These are phyloP conservation scores for Tolypocladium nubicola DNA, from an alignment of 2,329 filamentous ascomycete genomes.

Conservation along the genomic window DNA sequence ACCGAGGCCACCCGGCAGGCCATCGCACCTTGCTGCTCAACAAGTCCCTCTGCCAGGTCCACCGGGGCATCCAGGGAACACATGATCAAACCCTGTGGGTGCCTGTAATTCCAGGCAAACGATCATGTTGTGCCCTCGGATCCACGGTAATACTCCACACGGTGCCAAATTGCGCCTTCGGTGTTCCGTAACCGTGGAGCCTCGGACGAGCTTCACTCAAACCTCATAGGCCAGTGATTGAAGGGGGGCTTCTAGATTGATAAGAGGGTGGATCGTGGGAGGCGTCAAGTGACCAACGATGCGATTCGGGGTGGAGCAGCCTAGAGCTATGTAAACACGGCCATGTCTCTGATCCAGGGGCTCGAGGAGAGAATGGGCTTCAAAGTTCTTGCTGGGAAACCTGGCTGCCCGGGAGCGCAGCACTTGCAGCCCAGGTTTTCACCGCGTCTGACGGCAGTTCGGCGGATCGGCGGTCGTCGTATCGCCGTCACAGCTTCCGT, in stretches of 20 bases:
- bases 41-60: neutral
- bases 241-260: neutral
- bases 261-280: neutral
- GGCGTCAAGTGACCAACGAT: neutral
- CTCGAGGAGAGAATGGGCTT: neutral
- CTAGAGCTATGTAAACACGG: neutral
- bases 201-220: constrained; percentile 3
- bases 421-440: neutral
- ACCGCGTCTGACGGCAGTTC: neutral
- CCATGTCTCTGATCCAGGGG: neutral
- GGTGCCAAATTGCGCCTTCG: constrained; percentile 18
- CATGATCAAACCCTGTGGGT: constrained; percentile 1
- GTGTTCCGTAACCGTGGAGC: neutral
- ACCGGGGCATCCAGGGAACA: neutral
- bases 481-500: too few relatives aligned
- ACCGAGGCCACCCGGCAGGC: neutral
- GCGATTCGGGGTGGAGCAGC: neutral
- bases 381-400: neutral
- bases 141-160: constrained; percentile 14
- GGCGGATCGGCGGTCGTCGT: neutral
- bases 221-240: constrained; percentile 1
- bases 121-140: constrained; percentile 4
- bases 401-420: neutral
- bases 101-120: constrained; percentile 19
- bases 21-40: neutral